Base-by-base conservation (phyloP, 1,284 basidiomycete genomes). In the Fomes fomentarius region DNA sequence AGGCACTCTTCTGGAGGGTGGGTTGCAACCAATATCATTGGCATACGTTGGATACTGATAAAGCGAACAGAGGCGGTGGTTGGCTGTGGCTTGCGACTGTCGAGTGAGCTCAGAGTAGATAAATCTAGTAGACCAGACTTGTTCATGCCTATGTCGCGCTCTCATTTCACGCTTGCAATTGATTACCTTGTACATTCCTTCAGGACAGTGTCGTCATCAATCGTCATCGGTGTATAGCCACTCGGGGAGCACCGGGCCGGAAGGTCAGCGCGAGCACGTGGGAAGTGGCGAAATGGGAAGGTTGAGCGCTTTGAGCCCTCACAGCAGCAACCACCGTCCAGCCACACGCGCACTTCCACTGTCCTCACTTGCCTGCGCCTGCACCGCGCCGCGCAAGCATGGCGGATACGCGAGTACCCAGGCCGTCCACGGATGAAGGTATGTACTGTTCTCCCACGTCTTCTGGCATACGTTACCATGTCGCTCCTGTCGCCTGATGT, bases 1-100 rank as follows among this genome's bases (percentile, higher is more conserved):
- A 78, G 90, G 21, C 90, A 93, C 72, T 92, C 89, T 2, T 72
- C 74, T 46, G 74, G 74, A 53, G 65, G 68, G 67, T 69, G 28
- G 58, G 68, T 24, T 6, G 6, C 28, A 9, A 11, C n/a, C 21
- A 22, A 40, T 1, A 19, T 19, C 11, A 5, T n/a, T 11, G 24
- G n/a, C 15, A 19, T 47, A 25, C 14, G n/a, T 4, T 15, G 4
- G 10, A 11, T 17, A 14, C 4, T 15, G 19, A 12, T 4, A 12
- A 4, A 14, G 21, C 14, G 9, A 31, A 30, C 19, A 40, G 21
- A 12, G 50, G 51, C 4, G 37, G 54, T 3, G 58, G 58, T 12
- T 34, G 53, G n/a, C 56, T 59, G 41, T 35, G 53, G 6, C 35
- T 59, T 22, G 40, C 31, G 11, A 33, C 51, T 22, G 34, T 44